Evolutionary conservation across 768 basidiomycete species (phyloP).

Genomic region (Amanita exitialis): DNA sequence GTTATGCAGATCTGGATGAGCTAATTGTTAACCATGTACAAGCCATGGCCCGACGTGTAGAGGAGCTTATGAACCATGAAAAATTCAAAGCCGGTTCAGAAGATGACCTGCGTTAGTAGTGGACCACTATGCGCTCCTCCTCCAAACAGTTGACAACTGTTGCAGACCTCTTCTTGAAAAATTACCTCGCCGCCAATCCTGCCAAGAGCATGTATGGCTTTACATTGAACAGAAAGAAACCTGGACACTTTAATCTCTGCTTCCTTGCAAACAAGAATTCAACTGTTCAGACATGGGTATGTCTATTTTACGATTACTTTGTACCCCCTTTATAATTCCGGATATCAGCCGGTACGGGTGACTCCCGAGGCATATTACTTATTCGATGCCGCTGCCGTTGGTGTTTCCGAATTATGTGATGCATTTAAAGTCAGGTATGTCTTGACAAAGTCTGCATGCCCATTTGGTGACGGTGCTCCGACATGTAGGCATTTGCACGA

Average conservation of each 20-base stretch:
- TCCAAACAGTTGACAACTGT: neutral
- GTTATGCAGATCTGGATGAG: conserved; percentile 92
- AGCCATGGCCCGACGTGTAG: conserved; percentile 86
- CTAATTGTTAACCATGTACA: conserved; percentile 94
- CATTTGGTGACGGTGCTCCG: neutral
- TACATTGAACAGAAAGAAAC: conserved; percentile 77
- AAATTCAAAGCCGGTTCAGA: conserved; percentile 87
- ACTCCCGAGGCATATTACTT: conserved; percentile 84
- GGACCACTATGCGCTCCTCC: conserved; percentile 1
- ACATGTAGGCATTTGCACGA: conserved; percentile 61
- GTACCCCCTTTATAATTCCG: conserved; percentile 7
- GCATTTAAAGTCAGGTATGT: conserved; percentile 86
- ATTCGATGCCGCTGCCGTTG: conserved; percentile 83
- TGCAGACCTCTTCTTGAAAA: conserved; percentile 77
- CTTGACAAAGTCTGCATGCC: neutral
- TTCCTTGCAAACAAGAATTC: conserved; percentile 92
- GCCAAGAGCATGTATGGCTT: conserved; percentile 95
- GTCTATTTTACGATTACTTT: conserved; percentile 15
- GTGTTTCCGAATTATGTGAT: conserved; percentile 90
- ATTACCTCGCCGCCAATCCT: conserved; percentile 88
- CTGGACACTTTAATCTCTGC: conserved; percentile 89
- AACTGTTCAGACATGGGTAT: conserved; percentile 85
- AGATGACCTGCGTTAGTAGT: conserved; percentile 80
- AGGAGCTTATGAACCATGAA: conserved; percentile 91
- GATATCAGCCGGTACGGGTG: conserved; percentile 70